Evolutionary conservation across 768 basidiomycete genomes (phyloP), one percentile per base, ranked within the genome.

Genomic region (Infundibulicybe gibba): DNA sequence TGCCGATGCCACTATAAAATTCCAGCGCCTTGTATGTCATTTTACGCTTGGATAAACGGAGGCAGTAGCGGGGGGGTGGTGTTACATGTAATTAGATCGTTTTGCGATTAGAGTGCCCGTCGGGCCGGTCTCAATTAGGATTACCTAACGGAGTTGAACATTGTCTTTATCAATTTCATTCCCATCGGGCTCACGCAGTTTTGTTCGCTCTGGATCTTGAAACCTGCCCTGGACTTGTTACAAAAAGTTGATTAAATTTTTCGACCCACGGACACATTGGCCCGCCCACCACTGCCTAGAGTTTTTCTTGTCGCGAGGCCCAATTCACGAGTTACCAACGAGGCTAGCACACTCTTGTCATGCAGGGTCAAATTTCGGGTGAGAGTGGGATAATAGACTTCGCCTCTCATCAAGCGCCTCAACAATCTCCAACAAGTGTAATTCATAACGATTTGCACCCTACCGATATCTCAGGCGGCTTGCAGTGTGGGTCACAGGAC

Each of bases 1-100:
- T 47, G 84, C 89, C 89, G 54, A 91, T 90, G 31, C 90, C 90
- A 44, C 80, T 79, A 65, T 87, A 91, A 57, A 91, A 91, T 63
- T 92, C 88, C 17, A 77, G 56, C 6, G 70, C 72, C 41, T 17
- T 62, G 21, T 64, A 66, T 66, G 32, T 15, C 32, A 31, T 43
- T 25, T 31, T 11, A 9, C 30, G 10, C 35, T 39, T 43, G 37
- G 44, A 48, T 44, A 43, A 32, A 42, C 44, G 39, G 30, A 6
- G 17, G 31, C n/a, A 40, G 38, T 32, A 45, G 46, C 41, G 45
- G 19, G 20, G 32, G 33, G n/a, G 14, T 32, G 32, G 32, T 6
- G 45, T 14, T n/a, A 47, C 31, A 14, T n/a, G 25, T 25, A 25
- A 25, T 25, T 25, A 25, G 25, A 25, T 25, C 25, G 8, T 25